These are phyloP conservation scores for Lipomyces sp. DNA, from an alignment of 805 yeast genomes.

Conservation along the genomic window DNA sequence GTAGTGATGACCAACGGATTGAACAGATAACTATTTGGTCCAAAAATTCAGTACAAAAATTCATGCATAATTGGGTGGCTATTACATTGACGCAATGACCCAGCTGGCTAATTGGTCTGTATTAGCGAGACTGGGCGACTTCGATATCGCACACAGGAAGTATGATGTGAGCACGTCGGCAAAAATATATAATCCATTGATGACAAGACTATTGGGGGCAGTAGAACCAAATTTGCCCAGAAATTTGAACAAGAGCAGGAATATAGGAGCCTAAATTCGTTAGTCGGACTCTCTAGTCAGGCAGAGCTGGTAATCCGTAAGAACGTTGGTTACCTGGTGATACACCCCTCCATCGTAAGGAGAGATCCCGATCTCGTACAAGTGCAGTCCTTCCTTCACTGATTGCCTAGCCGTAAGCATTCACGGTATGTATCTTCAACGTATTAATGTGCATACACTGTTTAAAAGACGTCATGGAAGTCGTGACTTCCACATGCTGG, in stretches of 20 bases:
- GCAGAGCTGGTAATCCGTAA: not conserved
- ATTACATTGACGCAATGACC: constrained; percentile 57
- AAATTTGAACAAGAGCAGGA: constrained; percentile 60
- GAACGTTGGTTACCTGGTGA: constrained; percentile 55
- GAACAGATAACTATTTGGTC: constrained; percentile 56
- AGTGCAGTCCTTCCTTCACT: constrained; percentile 68
- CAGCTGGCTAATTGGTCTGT: constrained; percentile 46
- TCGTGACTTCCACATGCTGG: constrained; percentile 65
- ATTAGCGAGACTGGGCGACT: constrained; percentile 21
- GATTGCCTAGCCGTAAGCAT: not conserved
- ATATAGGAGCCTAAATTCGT: constrained; percentile 23
- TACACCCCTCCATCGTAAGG: constrained; percentile 85
- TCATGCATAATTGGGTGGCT: too few species aligned
- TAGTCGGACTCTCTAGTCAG: not conserved
- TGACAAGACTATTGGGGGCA: constrained; percentile 39
- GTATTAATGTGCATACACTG: constrained; percentile 49
- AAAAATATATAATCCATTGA: constrained; percentile 57
- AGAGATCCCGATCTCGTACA: constrained; percentile 59
- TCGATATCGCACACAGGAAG: constrained; percentile 57
- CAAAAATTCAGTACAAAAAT: not conserved
- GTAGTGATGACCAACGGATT: constrained; percentile 81
- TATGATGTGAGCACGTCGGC: constrained; percentile 64
- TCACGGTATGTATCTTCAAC: constrained; percentile 15
- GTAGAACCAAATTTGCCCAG: constrained; percentile 58
- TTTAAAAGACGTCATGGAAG: constrained; percentile 74